Conservation (phyloP, 2,329 filamentous ascomycete genomes). For the Seiridium cupressi region DNA sequence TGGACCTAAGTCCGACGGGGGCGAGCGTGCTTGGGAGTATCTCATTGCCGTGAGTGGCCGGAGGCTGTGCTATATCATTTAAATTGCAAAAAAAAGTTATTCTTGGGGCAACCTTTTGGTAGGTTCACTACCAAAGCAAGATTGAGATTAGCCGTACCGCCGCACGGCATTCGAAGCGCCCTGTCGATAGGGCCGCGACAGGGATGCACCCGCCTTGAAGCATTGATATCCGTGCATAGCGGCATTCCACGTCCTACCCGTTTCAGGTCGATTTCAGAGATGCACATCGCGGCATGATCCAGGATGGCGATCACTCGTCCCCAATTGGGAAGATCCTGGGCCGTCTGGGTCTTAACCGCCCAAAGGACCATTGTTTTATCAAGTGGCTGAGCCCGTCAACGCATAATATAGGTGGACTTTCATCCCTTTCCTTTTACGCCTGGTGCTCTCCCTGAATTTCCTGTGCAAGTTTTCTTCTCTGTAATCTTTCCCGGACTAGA, state of each 20-base stretch:
- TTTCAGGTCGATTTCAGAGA: conserved; percentile 35
- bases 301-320: conserved; percentile 9
- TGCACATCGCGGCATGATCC: conserved; percentile 22
- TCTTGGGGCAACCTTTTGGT: too few species aligned
- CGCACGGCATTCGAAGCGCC: background rate
- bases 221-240: conserved; percentile 14
- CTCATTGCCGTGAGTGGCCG: too few species aligned
- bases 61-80: too few species aligned
- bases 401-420: conserved; percentile 19
- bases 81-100: background rate
- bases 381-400: conserved; percentile 16
- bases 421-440: conserved; percentile 16
- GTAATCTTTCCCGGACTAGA: background rate
- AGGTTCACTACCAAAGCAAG: too few species aligned
- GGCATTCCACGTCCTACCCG: conserved; percentile 24
- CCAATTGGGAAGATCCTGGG: conserved; percentile 6
- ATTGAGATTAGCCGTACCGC: background rate
- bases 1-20: too few species aligned
- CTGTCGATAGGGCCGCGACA: background rate
- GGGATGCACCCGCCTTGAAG: conserved; percentile 2
- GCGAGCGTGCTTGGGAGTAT: too few species aligned
- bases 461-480: background rate
- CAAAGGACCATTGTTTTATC: conserved; percentile 12
- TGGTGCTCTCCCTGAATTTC: conserved; percentile 17
- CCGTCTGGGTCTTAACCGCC: background rate